phyloP scores from a whole-genome alignment of 2,329 filamentous ascomycete species.

The Epichloe uncinata region DNA sequence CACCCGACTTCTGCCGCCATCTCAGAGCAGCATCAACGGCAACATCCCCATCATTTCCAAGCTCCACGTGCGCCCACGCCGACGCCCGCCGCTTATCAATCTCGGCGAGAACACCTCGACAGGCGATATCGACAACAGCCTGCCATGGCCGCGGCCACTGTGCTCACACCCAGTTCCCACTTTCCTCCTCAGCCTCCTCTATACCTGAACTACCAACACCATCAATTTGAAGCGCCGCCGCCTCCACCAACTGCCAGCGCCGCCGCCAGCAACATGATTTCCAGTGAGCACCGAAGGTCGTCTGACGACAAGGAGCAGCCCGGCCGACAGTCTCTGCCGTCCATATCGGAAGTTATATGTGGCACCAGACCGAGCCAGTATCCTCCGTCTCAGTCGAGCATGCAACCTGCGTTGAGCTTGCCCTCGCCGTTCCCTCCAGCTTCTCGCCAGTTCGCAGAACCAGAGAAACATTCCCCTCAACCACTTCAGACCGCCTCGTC shows the following conservation, averaged over 20 bases:
- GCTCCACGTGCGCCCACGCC: no score
- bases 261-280: conserved; percentile 40
- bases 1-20: no score
- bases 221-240: no score
- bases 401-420: conserved; percentile 18
- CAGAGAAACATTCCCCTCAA: conserved; percentile 34
- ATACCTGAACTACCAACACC: no score
- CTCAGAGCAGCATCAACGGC: no score
- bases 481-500: conserved; percentile 25
- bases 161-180: no score
- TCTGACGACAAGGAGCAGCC: conserved; percentile 46
- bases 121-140: no score
- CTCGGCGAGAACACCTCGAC: no score
- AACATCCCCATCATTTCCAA: no score
- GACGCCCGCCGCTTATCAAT: no score
- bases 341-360: conserved; percentile 47
- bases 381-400: conserved; percentile 22
- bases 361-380: conserved; percentile 51
- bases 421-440: conserved; percentile 37
- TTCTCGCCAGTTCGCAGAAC: conserved; percentile 27
- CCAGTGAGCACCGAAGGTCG: conserved; percentile 51
- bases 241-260: conserved; percentile 8
- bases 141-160: no score
- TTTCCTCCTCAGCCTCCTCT: no score
- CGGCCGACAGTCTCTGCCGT: conserved; percentile 57